These are phyloP conservation scores for Populus pruinosa DNA, from an alignment of 345 rosid genomes.

Conservation along the genomic window DNA sequence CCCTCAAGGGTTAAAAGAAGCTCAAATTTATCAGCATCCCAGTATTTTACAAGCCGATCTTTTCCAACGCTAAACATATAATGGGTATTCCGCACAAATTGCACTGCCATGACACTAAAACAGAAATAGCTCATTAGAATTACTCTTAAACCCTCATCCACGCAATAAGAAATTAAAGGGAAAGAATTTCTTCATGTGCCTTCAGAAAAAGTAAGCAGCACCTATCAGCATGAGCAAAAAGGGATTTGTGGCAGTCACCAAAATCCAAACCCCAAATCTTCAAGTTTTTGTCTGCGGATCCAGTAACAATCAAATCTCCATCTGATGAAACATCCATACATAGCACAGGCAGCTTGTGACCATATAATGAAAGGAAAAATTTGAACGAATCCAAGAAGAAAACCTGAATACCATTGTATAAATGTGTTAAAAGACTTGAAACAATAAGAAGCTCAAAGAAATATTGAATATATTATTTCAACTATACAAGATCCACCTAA, in stretches of 20 bases:
- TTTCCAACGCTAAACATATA: conserved; percentile 91
- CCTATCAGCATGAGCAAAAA: conserved; percentile 96
- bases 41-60: conserved; percentile 85
- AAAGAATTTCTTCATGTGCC: not conserved
- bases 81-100: conserved; percentile 83
- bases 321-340: conserved; percentile 95
- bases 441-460: conserved; percentile 2
- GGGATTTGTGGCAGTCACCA: conserved; percentile 94
- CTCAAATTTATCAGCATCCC: conserved; percentile 99
- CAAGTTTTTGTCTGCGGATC: conserved; percentile 92
- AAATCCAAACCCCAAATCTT: conserved; percentile 98
- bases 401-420: conserved; percentile 49
- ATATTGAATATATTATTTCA: not conserved
- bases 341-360: conserved; percentile 90
- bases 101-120: conserved; percentile 88
- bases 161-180: not conserved
- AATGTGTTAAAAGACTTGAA: conserved; percentile 1
- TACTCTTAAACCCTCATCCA: not conserved
- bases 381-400: conserved; percentile 88
- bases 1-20: conserved; percentile 87
- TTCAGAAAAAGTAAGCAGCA: conserved; percentile 19
- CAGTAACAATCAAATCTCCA: conserved; percentile 90
- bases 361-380: conserved; percentile 77
- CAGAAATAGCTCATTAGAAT: conserved; percentile 33
- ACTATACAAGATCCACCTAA: no score